Evolutionary conservation across 257 asterid species (phyloP).

Genomic region (Anisodus tanguticus): DNA sequence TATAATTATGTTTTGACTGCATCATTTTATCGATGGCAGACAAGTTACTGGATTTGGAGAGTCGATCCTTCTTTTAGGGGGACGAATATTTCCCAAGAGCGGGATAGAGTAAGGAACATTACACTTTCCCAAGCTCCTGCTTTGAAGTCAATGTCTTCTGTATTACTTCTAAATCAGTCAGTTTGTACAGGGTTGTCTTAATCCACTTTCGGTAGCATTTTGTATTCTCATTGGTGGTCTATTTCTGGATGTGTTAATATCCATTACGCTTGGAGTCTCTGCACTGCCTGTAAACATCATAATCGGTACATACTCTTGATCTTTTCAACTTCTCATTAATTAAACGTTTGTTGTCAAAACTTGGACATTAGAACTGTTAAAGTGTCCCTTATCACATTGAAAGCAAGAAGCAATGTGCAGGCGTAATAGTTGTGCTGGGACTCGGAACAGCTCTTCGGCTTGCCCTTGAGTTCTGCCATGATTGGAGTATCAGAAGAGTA

Average conservation of each 20-base stretch:
- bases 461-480: slow-evolving; percentile 75
- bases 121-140: slow-evolving; percentile 14
- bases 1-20: slow-evolving; percentile 22
- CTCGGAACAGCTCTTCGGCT: slow-evolving; percentile 82
- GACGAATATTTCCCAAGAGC: slow-evolving; percentile 44
- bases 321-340: neutral
- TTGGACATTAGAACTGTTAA: neutral
- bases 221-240: slow-evolving; percentile 78
- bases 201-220: slow-evolving; percentile 83
- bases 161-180: slow-evolving; percentile 27
- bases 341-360: neutral
- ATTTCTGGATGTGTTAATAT: slow-evolving; percentile 72
- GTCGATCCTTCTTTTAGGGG: slow-evolving; percentile 61
- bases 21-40: slow-evolving; percentile 44
- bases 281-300: slow-evolving; percentile 81
- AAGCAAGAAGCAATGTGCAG: slow-evolving; percentile 42
- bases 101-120: slow-evolving; percentile 52
- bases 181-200: slow-evolving; percentile 60
- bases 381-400: slow-evolving; percentile 15
- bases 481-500: slow-evolving; percentile 67
- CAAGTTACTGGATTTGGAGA: slow-evolving; percentile 79
- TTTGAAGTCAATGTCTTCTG: slow-evolving; percentile 10
- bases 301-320: slow-evolving; percentile 49
- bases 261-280: slow-evolving; percentile 74
- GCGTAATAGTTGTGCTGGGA: slow-evolving; percentile 79